Percentiles rank a stretch among this genome's conserved stretches.
Conservation (phyloP, 176 grass and related monocot species). For the Hyparrhenia diplandra region DNA sequence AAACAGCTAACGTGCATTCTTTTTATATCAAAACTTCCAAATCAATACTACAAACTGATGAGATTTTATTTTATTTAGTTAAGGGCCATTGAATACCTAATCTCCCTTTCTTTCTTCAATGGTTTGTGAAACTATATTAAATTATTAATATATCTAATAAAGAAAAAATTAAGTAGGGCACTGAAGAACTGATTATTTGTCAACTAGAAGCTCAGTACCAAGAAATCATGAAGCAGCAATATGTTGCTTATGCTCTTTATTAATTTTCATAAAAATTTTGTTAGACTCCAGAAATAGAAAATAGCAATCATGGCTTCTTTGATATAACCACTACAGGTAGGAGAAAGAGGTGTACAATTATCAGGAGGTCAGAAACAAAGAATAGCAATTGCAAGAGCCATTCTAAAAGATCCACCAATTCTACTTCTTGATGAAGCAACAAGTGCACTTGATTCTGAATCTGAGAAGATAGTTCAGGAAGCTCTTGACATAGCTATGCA, state of each 20-base stretch:
- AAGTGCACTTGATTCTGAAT: constrained; percentile 74
- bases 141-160: constrained; percentile 1
- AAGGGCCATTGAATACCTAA: background rate
- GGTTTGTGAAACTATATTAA: constrained; percentile 1
- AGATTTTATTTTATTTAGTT: constrained; percentile 12
- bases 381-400: constrained; percentile 61
- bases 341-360: constrained; percentile 54
- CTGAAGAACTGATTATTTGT: background rate
- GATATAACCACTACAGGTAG: constrained; percentile 37
- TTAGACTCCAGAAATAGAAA: background rate
- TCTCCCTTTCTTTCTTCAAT: background rate
- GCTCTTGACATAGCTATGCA: constrained; percentile 52
- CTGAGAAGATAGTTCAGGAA: constrained; percentile 60
- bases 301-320: background rate
- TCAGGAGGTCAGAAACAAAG: constrained; percentile 71
- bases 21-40: constrained; percentile 50
- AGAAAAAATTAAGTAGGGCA: background rate
- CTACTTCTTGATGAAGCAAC: constrained; percentile 72
- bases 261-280: background rate
- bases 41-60: constrained; percentile 47
- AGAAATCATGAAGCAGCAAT: constrained; percentile 1
- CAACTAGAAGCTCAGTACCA: background rate
- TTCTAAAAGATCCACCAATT: constrained; percentile 63
- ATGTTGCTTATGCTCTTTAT: background rate
- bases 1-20: constrained; percentile 49